A percentile compares a stretch with the other conserved stretches of the same genome.
Conservation (phyloP, 1,139 yeast genomes). For the Saccharomyces pastorianus region DNA sequence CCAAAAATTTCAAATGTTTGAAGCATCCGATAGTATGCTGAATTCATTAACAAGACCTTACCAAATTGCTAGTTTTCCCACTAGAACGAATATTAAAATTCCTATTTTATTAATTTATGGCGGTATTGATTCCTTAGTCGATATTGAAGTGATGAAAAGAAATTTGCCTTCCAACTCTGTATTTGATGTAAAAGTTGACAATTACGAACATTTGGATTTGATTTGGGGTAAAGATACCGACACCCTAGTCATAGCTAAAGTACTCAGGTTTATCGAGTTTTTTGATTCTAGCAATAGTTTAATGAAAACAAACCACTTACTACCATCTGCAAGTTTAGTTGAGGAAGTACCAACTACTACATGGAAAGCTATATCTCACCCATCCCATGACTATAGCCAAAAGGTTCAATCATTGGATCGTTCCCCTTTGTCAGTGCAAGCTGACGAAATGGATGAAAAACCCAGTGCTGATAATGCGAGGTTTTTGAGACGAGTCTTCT, state of each 20-base stretch:
- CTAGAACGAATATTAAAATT: slow-evolving; percentile 51
- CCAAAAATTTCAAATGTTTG: slow-evolving; percentile 79
- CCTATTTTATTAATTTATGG: slow-evolving; percentile 80
- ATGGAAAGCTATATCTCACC: neutral
- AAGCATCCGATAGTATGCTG: slow-evolving; percentile 42
- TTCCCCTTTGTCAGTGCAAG: neutral
- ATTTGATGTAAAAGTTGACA: slow-evolving; percentile 29
- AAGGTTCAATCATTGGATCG: neutral
- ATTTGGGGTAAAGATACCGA: slow-evolving; percentile 77
- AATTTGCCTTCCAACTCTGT: slow-evolving; percentile 30
- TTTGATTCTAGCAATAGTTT: neutral
- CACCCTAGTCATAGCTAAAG: slow-evolving; percentile 45
- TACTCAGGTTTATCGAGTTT: slow-evolving; percentile 36
- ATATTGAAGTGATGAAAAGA: slow-evolving; percentile 59
- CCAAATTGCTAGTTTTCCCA: slow-evolving; percentile 41
- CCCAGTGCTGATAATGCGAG: neutral
- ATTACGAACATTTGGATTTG: slow-evolving; percentile 78
- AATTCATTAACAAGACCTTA: slow-evolving; percentile 39
- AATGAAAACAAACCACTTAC: neutral
- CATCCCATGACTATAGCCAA: neutral
- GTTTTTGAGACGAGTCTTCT: neutral
- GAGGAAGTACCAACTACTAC: neutral
- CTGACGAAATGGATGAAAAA: neutral
- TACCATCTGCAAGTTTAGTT: neutral
- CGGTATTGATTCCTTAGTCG: slow-evolving; percentile 71